Evolutionary conservation across 1,284 basidiomycete species (phyloP).

Genomic region (Boletus smithii): DNA sequence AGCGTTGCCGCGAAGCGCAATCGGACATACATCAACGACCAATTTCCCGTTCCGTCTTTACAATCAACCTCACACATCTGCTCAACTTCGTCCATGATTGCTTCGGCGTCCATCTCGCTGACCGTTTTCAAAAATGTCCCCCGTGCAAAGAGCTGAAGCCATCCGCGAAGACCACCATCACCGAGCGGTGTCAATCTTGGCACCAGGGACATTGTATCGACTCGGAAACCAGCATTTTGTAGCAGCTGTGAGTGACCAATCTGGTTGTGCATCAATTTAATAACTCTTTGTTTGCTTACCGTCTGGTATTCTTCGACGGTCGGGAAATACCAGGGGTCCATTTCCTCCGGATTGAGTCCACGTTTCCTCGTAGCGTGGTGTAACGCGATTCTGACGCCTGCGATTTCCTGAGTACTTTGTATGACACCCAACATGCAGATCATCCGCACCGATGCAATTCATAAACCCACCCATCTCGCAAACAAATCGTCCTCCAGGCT

Average conservation of each 20-base stretch:
- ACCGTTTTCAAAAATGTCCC: constrained; percentile 53
- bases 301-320: constrained; percentile 60
- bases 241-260: constrained; percentile 46
- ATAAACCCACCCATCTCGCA: constrained; percentile 78
- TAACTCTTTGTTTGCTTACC: constrained; percentile 36
- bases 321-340: constrained; percentile 86
- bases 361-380: constrained; percentile 52
- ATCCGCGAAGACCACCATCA: constrained; percentile 57
- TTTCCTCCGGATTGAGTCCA: constrained; percentile 53
- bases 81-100: constrained; percentile 64
- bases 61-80: constrained; percentile 59
- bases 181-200: constrained; percentile 68
- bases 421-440: constrained; percentile 4
- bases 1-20: constrained; percentile 51
- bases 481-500: constrained; percentile 65
- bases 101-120: constrained; percentile 49
- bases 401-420: background rate
- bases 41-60: constrained; percentile 54
- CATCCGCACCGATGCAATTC: constrained; percentile 58
- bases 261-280: constrained; percentile 1
- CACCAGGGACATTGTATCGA: constrained; percentile 54
- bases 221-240: constrained; percentile 51
- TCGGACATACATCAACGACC: constrained; percentile 72
- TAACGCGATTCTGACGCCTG: constrained; percentile 62
- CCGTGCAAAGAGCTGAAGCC: constrained; percentile 69